Base-by-base conservation (phyloP, 345 rosid species). In the Brassica cretica region DNA sequence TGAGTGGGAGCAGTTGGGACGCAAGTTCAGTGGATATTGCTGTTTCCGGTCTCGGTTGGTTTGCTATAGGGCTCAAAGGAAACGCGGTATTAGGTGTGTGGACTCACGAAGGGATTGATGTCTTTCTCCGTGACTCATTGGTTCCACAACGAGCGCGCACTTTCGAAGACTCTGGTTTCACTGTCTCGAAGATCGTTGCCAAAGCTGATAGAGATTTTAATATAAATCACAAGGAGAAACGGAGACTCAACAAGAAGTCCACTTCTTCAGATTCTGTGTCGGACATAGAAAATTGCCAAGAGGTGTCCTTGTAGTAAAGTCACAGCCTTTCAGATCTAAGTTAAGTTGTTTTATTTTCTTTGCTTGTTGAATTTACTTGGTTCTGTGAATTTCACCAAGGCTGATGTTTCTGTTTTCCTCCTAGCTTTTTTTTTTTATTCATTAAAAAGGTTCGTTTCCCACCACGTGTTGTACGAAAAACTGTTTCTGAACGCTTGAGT, bases 11-110 rank as follows among this genome's bases (percentile, higher is more conserved):
- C 81, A 90, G 79, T 74, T 91, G 99, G 98, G 97, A 89, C 60
- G 80, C 86, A 2, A 95, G 91, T 84, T 90, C 89, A 37, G 90
- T 86, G 14, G 99, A 90, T 79, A 76, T 91, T 66, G 91, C 94
- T 72, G 90, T 91, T 58, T 89, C 94, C 8, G 98, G 97, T 73
- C 86, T 94, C 4, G 97, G 98, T 60, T 94, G 98, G 98, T 93
- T 89, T 78, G 88, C 90, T 14, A 63, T 91, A 69, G 93, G 97
- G 64, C 85, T 93, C 61, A 93, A 88, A 81, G 96, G 96, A 59
- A 91, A 91, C 44, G 99, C 97, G 4, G 68, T 76, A 7, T 30
- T 95, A 76, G 87, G 97, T 14, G 90, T 85, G 68, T 93, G 99
- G 99, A 91, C 94, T 41, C 84, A 95, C 53, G 93, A 90, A 11